phyloP scores from a whole-genome alignment of 2,329 filamentous ascomycete genomes.

The Tolypocladium capitatum region DNA sequence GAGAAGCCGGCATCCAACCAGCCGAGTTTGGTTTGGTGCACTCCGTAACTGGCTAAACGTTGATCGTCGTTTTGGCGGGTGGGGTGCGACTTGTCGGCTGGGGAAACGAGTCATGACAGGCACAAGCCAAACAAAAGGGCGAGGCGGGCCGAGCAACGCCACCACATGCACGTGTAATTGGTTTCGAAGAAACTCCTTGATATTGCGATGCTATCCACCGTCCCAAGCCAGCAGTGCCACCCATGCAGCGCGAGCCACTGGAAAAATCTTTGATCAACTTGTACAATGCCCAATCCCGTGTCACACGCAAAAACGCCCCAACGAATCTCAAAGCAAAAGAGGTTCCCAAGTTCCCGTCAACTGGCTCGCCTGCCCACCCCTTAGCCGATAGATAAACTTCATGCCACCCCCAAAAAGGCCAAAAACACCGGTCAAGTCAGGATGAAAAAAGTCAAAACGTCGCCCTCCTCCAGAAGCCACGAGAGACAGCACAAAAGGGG shows the following conservation, averaged over 20 bases:
- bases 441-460: too few species aligned
- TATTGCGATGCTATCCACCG: not conserved
- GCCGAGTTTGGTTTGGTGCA: too few species aligned
- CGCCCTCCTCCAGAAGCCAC: not conserved
- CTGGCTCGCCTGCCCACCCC: not conserved
- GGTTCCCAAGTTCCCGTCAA: not conserved
- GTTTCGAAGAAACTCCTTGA: too few species aligned
- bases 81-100: too few species aligned
- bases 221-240: not conserved
- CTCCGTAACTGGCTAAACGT: too few species aligned
- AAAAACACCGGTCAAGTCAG: not conserved
- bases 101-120: not conserved
- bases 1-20: too few species aligned
- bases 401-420: not conserved
- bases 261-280: not conserved
- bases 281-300: not conserved
- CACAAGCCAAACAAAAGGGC: too few species aligned
- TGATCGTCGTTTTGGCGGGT: too few species aligned
- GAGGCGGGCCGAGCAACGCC: too few species aligned
- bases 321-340: not conserved
- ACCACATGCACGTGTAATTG: too few species aligned
- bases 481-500: not conserved
- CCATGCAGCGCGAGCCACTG: slow-evolving; percentile 1
- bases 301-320: not conserved
- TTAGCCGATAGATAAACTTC: too few species aligned